Base-by-base conservation (phyloP, 352 stramenopile species). In the Poterioochromonas sp. region DNA sequence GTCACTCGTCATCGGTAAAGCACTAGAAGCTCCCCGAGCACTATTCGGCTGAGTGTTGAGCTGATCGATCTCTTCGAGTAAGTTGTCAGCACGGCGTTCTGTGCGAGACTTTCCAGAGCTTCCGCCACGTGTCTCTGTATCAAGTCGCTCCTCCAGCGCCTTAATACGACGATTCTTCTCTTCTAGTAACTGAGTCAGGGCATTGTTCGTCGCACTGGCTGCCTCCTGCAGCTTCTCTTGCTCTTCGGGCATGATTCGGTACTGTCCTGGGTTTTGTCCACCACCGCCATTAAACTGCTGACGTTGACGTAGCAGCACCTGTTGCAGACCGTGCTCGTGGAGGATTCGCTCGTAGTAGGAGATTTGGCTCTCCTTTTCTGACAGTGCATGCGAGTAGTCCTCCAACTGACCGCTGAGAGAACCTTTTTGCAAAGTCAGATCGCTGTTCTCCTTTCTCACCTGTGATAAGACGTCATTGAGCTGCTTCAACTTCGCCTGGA, bases 101-200 rank as follows among this genome's bases (percentile, higher is more conserved):
- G 32, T 43, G 65, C 34, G n/a, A 64, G 58, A 68, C 15, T 68
- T 68, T 5, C 34, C 37, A 22, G 73, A 8, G n/a, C n/a, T n/a
- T 32, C 8, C 26, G 26, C 32, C 18, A 12, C 5, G 41, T 22
- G 1, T 8, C 32, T 71, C 62, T 22, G 62, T n/a, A 8, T 22
- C 1, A 5, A 68, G 58, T 29, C 32, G 62, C 15, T 71, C 62
- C 11, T 43, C 8, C 11, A 44, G 11, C 34, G 77, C 51, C 1
- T 49, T 40, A 49, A 82, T 82, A 49, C 51, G 62, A 2, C 76
- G 44, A 1, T 82, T 82, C 1, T 82, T 82, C 63, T 82, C 79
- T 63, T 68, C 44, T 51, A 82, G 37, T 3, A 82, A 39, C 20
- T 40, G 32, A 26, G 71, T 76, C 18, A 82, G 47, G 26, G 49